phyloP scores from a whole-genome alignment of 768 basidiomycete genomes.

The Cystofilobasidium ferigula region DNA sequence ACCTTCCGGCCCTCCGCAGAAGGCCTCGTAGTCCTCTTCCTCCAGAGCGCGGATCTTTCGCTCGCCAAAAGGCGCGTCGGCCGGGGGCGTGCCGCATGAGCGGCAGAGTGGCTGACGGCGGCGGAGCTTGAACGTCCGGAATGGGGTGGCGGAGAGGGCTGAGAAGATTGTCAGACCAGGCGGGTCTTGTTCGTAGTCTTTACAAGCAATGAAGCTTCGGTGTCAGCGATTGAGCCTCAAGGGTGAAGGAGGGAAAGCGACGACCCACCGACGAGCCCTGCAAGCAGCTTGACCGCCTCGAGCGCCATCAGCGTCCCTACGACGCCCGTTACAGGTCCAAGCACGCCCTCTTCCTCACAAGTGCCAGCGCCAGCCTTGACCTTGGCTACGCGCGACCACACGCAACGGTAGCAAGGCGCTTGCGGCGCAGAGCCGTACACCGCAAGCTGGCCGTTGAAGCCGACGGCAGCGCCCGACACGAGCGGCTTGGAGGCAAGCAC shows the following conservation, averaged over 20 bases:
- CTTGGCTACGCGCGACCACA: conserved; percentile 60
- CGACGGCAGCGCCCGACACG: conserved; percentile 79
- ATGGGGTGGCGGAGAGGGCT: conserved; percentile 56
- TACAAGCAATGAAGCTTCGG: neutral
- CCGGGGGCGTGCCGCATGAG: conserved; percentile 46
- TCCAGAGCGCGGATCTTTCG: conserved; percentile 44
- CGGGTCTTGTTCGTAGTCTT: conserved; percentile 44
- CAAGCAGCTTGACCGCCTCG: conserved; percentile 70
- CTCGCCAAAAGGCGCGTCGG: conserved; percentile 32
- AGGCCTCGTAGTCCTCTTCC: conserved; percentile 66
- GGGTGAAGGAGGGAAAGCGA: neutral
- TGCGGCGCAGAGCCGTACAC: conserved; percentile 49
- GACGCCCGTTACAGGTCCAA: conserved; percentile 78
- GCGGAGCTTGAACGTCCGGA: conserved; percentile 74
- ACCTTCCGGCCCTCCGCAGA: conserved; percentile 55
- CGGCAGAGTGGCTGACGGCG: conserved; percentile 57
- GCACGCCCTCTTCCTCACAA: conserved; percentile 79
- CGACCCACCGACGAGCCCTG: conserved; percentile 46
- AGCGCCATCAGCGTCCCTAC: conserved; percentile 83
- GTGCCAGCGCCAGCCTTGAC: conserved; percentile 44
- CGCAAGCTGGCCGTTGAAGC: conserved; percentile 40
- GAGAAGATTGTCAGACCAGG: conserved; percentile 65
- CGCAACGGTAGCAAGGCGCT: conserved; percentile 86
- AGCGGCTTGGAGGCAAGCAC: conserved; percentile 67
- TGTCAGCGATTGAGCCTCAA: conserved; percentile 18